A percentile compares a stretch with the other conserved stretches of the same genome.
These are phyloP conservation scores for Acer negundo DNA, from an alignment of 345 rosid species.

Conservation along the genomic window DNA sequence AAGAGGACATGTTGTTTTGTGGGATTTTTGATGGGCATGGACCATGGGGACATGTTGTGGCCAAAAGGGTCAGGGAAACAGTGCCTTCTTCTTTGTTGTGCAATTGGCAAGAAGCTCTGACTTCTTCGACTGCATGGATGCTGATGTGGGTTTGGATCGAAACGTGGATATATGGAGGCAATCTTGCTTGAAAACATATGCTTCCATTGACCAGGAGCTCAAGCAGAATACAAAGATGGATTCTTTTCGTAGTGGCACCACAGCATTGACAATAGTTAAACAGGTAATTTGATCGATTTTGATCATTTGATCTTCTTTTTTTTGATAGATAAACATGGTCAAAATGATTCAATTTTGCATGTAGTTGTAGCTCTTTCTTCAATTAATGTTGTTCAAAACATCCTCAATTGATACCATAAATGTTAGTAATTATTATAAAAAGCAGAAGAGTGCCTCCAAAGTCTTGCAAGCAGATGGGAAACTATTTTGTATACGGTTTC, in stretches of 20 bases:
- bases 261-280: slow-evolving; percentile 74
- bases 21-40: slow-evolving; percentile 97
- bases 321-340: not conserved
- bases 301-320: not conserved
- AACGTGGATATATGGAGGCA: slow-evolving; percentile 66
- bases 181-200: slow-evolving; percentile 65
- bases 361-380: no score
- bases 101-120: slow-evolving; percentile 69
- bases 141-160: slow-evolving; percentile 21
- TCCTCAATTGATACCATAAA: no score
- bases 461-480: no score
- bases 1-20: slow-evolving; percentile 79
- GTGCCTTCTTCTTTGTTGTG: slow-evolving; percentile 68
- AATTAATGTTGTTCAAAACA: no score
- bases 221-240: slow-evolving; percentile 58
- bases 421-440: no score
- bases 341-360: not conserved
- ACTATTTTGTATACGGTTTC: no score
- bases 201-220: slow-evolving; percentile 72
- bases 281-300: slow-evolving; percentile 43
- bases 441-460: no score
- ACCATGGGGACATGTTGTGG: slow-evolving; percentile 82
- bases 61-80: slow-evolving; percentile 57
- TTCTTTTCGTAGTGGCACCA: slow-evolving; percentile 71
- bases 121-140: slow-evolving; percentile 27